phyloP scores from a whole-genome alignment of 2,329 filamentous ascomycete genomes.

The Didymella segeticola region DNA sequence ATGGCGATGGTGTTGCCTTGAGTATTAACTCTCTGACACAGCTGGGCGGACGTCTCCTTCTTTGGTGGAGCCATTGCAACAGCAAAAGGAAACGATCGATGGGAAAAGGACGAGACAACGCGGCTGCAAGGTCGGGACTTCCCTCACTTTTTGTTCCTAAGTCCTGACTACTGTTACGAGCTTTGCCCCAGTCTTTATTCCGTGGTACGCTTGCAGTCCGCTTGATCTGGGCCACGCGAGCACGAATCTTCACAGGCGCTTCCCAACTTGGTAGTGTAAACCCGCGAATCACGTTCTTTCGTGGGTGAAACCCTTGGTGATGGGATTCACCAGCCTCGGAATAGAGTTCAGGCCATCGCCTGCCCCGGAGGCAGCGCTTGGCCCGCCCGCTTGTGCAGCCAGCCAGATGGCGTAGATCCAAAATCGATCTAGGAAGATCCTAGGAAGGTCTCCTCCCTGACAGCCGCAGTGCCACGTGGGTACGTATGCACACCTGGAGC shows the following conservation, averaged over 20 bases:
- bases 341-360: slow-evolving; percentile 29
- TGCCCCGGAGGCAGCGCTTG: slow-evolving; percentile 26
- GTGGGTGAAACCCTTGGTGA: slow-evolving; percentile 13
- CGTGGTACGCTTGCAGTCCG: slow-evolving; percentile 22
- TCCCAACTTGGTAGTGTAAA: slow-evolving; percentile 1
- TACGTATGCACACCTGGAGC: slow-evolving; percentile 4
- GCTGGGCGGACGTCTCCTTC: slow-evolving; percentile 54
- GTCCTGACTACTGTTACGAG: too few relatives aligned
- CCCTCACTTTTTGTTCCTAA: slow-evolving; percentile 26
- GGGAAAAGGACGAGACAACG: slow-evolving; percentile 1
- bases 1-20: slow-evolving; percentile 61
- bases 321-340: slow-evolving; percentile 13
- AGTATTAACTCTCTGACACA: slow-evolving; percentile 65
- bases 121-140: slow-evolving; percentile 16
- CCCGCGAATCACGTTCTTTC: slow-evolving; percentile 15
- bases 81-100: background rate
- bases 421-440: slow-evolving; percentile 21
- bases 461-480: slow-evolving; percentile 15
- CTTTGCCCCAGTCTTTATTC: slow-evolving; percentile 20
- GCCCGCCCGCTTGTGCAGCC: slow-evolving; percentile 12
- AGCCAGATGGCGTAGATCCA: slow-evolving; percentile 16
- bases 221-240: slow-evolving; percentile 28
- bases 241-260: slow-evolving; percentile 7
- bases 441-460: slow-evolving; percentile 2
- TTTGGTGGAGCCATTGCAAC: slow-evolving; percentile 40